A percentile compares a stretch with the other conserved stretches of the same genome.
phyloP scores from a whole-genome alignment of 768 basidiomycete species.

The Cystoderma amianthinum region DNA sequence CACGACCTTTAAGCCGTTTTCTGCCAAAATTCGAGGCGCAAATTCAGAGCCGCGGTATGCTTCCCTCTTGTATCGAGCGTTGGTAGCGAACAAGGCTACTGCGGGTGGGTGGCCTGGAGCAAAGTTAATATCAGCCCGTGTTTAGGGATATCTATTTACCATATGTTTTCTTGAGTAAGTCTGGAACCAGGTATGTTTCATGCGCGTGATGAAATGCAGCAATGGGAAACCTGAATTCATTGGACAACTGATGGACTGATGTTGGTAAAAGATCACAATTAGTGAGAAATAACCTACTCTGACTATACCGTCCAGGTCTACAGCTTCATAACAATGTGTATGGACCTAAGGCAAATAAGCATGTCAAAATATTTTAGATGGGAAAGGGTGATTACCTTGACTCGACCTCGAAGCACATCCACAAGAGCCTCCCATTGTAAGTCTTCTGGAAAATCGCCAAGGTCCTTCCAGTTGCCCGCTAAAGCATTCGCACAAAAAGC shows the following conservation, averaged over 20 bases:
- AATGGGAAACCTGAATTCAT: slow-evolving; percentile 68
- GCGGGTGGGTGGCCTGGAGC: slow-evolving; percentile 55
- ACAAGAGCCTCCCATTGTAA: slow-evolving; percentile 72
- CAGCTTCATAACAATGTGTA: slow-evolving; percentile 54
- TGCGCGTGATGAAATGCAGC: slow-evolving; percentile 77
- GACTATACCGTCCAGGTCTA: slow-evolving; percentile 66
- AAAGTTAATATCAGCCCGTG: neutral
- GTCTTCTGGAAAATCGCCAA: slow-evolving; percentile 56
- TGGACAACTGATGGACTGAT: slow-evolving; percentile 30
- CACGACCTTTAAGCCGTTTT: slow-evolving; percentile 60
- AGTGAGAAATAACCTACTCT: slow-evolving; percentile 28
- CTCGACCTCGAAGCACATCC: slow-evolving; percentile 70
- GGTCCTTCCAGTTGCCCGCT: slow-evolving; percentile 36
- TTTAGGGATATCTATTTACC: slow-evolving; percentile 23
- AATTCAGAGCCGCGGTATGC: slow-evolving; percentile 76
- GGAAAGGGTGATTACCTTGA: slow-evolving; percentile 40
- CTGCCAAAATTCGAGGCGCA: slow-evolving; percentile 63
- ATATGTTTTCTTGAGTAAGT: slow-evolving; percentile 64
- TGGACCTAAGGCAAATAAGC: slow-evolving; percentile 29
- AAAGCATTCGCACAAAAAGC: slow-evolving; percentile 48
- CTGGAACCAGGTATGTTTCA: slow-evolving; percentile 83
- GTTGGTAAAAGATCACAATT: neutral
- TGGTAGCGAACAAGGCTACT: slow-evolving; percentile 65
- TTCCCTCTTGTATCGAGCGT: slow-evolving; percentile 63
- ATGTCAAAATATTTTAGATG: neutral